phyloP scores from a whole-genome alignment of 768 basidiomycete species.

The Hemileccinum impolitum region DNA sequence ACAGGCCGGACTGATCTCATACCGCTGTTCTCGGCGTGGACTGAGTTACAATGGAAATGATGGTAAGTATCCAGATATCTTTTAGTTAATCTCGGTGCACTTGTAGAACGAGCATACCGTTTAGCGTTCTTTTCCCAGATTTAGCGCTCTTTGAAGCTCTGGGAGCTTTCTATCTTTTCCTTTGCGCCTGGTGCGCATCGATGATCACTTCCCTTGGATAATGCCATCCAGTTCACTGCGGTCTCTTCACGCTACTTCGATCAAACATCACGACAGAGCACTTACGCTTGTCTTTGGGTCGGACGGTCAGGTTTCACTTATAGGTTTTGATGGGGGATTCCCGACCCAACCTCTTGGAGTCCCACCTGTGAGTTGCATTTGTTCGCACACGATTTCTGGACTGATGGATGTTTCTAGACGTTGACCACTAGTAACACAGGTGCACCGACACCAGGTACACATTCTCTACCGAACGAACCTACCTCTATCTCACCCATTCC shows the following conservation, averaged over 20 bases:
- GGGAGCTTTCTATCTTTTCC: slow-evolving; percentile 9
- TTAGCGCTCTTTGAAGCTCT: slow-evolving; percentile 10
- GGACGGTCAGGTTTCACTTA: slow-evolving; percentile 26
- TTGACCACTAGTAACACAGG: slow-evolving; percentile 1
- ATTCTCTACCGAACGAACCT: neutral
- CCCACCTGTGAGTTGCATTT: slow-evolving; percentile 5
- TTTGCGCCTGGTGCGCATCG: slow-evolving; percentile 30
- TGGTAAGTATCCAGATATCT: neutral
- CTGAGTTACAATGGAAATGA: slow-evolving; percentile 11
- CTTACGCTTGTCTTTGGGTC: slow-evolving; percentile 27
- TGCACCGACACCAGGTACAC: slow-evolving; percentile 2
- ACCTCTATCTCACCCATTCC: slow-evolving; percentile 10
- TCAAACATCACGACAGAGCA: slow-evolving; percentile 15
- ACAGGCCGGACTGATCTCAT: slow-evolving; percentile 3
- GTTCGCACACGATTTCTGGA: too few relatives aligned
- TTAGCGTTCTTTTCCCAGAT: neutral
- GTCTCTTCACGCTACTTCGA: slow-evolving; percentile 8
- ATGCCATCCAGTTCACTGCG: slow-evolving; percentile 16
- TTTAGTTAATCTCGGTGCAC: neutral
- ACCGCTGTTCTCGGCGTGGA: slow-evolving; percentile 1
- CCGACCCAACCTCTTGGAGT: too few relatives aligned
- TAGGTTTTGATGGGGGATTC: slow-evolving; percentile 20
- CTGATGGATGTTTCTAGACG: slow-evolving; percentile 10
- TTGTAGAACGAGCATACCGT: slow-evolving; percentile 1
- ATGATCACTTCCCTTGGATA: slow-evolving; percentile 20